Base-by-base conservation (phyloP, 225 moss, liverwort and hornwort species). In the Thuidium tamariscinum region DNA sequence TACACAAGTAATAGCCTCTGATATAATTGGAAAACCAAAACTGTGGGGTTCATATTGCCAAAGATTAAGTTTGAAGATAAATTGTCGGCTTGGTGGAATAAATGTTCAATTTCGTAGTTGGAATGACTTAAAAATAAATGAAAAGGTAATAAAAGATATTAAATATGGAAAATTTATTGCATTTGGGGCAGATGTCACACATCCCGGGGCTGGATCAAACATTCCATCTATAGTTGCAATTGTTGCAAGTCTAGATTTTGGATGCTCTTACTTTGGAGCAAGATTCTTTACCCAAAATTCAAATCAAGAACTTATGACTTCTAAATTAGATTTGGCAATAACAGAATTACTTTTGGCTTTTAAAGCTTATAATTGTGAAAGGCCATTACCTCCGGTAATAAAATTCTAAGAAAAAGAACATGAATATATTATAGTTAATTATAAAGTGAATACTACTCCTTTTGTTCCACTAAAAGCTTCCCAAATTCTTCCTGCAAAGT, bases 101-200 rank as follows among this genome's bases (percentile, higher is more conserved):
- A 89, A 84, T 44, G 9, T 68, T 42, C 74, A 67, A 21, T 5
- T 89, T 27, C 10, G 0, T 1, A 80, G 42, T 60, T 89, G 87
- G 89, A 87, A 87, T n/a, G 60, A 89, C 2, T 4, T 19, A 19
- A 5, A 59, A 3, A 5, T 21, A 1, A 9, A 8, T 5, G 13
- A 84, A 13, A 87, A 42, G 30, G 60, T 68, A 4, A 49, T 83
- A 1, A 86, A 36, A n/a, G 80, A 52, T 7, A 68, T 87, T 8
- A 65, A 72, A 11, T 89, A 42, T 18, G 87, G 89, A 6, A 84
- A 14, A 4, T 83, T 87, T 36, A 26, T 87, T 61, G 87, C 68
- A 20, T 87, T 89, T 87, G 89, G 89, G 23, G 89, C 87, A 1
- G 87, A 89, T 75, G 89, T 89, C 7, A 89, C 87, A 0, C 89